Evolutionary conservation across 2,329 filamentous ascomycete genomes (phyloP).

Genomic region (Pseudohalonectria lignicola): DNA sequence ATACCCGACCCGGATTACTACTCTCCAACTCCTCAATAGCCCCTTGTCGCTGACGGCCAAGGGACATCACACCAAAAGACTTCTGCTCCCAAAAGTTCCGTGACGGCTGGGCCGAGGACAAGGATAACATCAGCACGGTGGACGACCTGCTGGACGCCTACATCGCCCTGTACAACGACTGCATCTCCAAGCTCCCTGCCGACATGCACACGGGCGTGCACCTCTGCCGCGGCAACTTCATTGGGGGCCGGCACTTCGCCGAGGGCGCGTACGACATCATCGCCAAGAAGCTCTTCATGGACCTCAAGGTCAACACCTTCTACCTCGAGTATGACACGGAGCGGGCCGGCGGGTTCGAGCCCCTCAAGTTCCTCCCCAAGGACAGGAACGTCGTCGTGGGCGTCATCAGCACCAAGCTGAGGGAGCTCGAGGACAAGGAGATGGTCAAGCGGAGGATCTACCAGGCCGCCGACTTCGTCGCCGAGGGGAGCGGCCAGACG

Average conservation of each 20-base stretch:
- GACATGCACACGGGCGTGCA: constrained; percentile 73
- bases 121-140: constrained; percentile 54
- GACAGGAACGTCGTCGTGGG: constrained; percentile 54
- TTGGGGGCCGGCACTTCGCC: constrained; percentile 53
- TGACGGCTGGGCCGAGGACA: constrained; percentile 56
- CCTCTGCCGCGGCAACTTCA: constrained; percentile 60
- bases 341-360: constrained; percentile 55
- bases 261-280: constrained; percentile 58
- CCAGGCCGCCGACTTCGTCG: constrained; percentile 56
- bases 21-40: not conserved
- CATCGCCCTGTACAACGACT: constrained; percentile 67
- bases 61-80: no score
- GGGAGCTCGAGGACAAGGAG: constrained; percentile 50
- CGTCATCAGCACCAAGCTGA: constrained; percentile 52
- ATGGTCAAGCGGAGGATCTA: constrained; percentile 49
- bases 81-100: constrained; percentile 67
- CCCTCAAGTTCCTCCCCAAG: constrained; percentile 47
- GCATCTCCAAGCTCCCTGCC: constrained; percentile 47
- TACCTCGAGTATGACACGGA: constrained; percentile 61
- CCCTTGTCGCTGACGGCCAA: not conserved
- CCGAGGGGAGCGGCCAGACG: constrained; percentile 53
- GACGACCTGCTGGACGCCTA: constrained; percentile 66
- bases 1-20: no score
- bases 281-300: constrained; percentile 52
- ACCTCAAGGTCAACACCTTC: constrained; percentile 54